Evolutionary conservation across 2,329 filamentous ascomycete species (phyloP).

Genomic region (Clonostachys chloroleuca): DNA sequence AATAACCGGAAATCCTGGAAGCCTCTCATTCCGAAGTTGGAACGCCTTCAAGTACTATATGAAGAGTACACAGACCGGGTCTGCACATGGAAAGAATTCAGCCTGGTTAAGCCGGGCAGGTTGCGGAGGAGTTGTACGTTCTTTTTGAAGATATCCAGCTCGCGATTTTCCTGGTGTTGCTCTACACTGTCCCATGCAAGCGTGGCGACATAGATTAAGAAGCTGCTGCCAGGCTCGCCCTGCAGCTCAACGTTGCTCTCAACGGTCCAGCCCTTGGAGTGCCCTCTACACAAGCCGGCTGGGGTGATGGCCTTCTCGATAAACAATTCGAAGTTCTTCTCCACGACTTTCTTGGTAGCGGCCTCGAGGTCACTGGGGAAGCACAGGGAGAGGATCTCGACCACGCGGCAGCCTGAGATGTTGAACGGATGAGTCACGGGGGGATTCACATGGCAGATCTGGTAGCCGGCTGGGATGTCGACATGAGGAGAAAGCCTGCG

Average conservation of each 20-base stretch:
- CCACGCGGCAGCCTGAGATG: background rate
- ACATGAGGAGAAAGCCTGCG: background rate
- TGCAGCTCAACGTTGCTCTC: constrained; percentile 21
- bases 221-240: constrained; percentile 14
- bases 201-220: constrained; percentile 14
- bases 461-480: background rate
- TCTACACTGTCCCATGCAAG: constrained; percentile 32
- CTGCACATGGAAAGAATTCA: constrained; percentile 7
- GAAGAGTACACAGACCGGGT: background rate
- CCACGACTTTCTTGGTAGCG: background rate
- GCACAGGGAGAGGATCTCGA: constrained; percentile 6
- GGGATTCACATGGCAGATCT: background rate
- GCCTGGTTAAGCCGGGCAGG: constrained; percentile 11
- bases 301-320: constrained; percentile 4
- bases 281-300: constrained; percentile 1
- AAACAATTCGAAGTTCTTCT: constrained; percentile 3
- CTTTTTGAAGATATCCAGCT: constrained; percentile 25
- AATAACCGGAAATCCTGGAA: no score
- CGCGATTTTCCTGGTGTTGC: constrained; percentile 25
- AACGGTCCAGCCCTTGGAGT: constrained; percentile 17
- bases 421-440: constrained; percentile 1
- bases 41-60: no score
- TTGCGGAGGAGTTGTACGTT: constrained; percentile 15
- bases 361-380: constrained; percentile 6
- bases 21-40: no score